These are phyloP conservation scores for Rhizoclosmatium globosum DNA, from an alignment of 192 early-diverging fungal genomes.

Conservation along the genomic window DNA sequence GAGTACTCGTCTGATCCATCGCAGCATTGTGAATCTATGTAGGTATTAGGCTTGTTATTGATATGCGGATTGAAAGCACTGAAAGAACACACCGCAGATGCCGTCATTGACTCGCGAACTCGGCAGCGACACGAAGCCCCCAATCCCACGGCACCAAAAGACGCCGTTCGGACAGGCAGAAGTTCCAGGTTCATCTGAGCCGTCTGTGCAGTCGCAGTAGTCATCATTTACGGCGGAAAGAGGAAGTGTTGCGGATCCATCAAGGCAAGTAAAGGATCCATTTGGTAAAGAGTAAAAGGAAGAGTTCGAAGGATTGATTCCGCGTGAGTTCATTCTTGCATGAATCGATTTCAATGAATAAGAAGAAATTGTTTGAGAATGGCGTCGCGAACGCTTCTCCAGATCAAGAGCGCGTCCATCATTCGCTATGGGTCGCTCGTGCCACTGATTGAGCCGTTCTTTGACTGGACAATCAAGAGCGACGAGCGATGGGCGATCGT, in stretches of 20 bases:
- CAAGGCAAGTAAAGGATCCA: conserved; percentile 62
- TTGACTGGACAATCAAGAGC: conserved; percentile 3
- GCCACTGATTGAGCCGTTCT: not conserved
- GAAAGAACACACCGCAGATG: conserved; percentile 74
- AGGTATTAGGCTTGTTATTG: not conserved
- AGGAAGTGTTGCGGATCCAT: conserved; percentile 70
- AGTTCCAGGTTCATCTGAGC: conserved; percentile 92
- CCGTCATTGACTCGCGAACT: conserved; percentile 90
- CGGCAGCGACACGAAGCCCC: conserved; percentile 72
- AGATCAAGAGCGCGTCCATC: conserved; percentile 6
- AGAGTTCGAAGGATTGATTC: not conserved
- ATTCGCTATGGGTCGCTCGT: not conserved
- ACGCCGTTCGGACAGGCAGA: conserved; percentile 83
- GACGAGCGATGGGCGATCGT: conserved; percentile 34
- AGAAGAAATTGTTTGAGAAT: not conserved
- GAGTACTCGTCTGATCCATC: conserved; percentile 92
- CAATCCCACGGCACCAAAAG: conserved; percentile 85
- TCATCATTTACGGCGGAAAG: conserved; percentile 84
- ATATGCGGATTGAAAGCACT: not conserved
- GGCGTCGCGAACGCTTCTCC: not conserved
- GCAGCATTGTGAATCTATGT: conserved; percentile 83
- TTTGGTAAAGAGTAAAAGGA: not conserved
- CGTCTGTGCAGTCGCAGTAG: conserved; percentile 93
- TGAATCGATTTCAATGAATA: not conserved
- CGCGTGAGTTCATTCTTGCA: not conserved